These are phyloP conservation scores for Ophiosphaerella narmari DNA, from an alignment of 2,329 filamentous ascomycete genomes.

Conservation along the genomic window DNA sequence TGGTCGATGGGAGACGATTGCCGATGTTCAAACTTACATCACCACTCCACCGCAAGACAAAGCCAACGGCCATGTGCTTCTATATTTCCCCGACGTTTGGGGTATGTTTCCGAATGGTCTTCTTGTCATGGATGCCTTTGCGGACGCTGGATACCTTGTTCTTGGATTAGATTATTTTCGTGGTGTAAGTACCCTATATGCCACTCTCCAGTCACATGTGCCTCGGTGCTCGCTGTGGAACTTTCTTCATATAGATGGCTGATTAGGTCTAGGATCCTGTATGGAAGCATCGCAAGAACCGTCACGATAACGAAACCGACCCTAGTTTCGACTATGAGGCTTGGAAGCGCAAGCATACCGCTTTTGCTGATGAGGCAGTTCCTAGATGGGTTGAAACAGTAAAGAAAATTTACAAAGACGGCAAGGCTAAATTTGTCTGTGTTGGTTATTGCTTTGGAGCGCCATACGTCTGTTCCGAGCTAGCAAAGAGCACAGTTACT, in stretches of 20 bases:
- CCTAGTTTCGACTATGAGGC: constrained; percentile 53
- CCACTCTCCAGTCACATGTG: not conserved
- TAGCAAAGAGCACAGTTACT: constrained; percentile 44
- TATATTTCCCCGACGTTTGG: constrained; percentile 55
- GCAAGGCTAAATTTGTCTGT: constrained; percentile 47
- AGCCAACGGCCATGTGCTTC: constrained; percentile 49
- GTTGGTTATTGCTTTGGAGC: constrained; percentile 49
- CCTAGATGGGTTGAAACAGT: constrained; percentile 52
- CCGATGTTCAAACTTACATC: constrained; percentile 49
- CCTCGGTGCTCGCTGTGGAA: no score
- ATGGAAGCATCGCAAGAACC: constrained; percentile 47
- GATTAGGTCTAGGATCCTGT: constrained; percentile 47
- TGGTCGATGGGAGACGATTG: constrained; percentile 42
- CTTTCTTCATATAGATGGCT: not conserved
- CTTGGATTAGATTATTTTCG: constrained; percentile 54
- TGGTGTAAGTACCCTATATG: constrained; percentile 36
- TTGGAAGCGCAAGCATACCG: constrained; percentile 54
- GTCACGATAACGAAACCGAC: constrained; percentile 14
- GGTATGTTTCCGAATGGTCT: constrained; percentile 52
- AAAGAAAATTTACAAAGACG: constrained; percentile 41
- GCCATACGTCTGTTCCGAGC: constrained; percentile 52
- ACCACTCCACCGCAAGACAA: constrained; percentile 28
- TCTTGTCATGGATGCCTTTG: constrained; percentile 55
- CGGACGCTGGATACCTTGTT: constrained; percentile 50
- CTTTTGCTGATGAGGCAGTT: constrained; percentile 51